These are phyloP conservation scores for Phlebiopsis gigantea DNA, from an alignment of 768 basidiomycete species.

Conservation along the genomic window DNA sequence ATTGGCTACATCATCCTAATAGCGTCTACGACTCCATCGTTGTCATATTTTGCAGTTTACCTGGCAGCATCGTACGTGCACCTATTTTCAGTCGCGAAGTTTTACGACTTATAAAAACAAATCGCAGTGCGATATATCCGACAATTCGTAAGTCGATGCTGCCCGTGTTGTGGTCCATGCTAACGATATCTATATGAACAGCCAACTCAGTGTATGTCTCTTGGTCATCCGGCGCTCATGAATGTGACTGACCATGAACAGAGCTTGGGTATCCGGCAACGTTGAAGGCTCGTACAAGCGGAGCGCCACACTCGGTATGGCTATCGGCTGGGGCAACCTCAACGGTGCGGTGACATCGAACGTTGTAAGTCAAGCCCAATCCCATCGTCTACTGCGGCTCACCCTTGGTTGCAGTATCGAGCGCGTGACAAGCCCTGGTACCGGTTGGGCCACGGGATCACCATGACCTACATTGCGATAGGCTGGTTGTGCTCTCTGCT, in stretches of 20 bases:
- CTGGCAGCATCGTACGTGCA: slow-evolving; percentile 60
- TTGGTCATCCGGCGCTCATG: not conserved
- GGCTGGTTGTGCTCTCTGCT: slow-evolving; percentile 51
- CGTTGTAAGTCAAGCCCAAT: slow-evolving; percentile 42
- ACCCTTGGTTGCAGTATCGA: slow-evolving; percentile 50
- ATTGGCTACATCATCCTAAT: slow-evolving; percentile 67
- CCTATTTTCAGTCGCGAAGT: not conserved
- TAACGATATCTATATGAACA: not conserved
- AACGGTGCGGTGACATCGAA: slow-evolving; percentile 67
- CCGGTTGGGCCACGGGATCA: slow-evolving; percentile 60
- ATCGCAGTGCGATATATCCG: slow-evolving; percentile 46
- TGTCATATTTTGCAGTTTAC: slow-evolving; percentile 72
- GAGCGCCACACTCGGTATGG: slow-evolving; percentile 62
- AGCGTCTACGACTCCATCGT: slow-evolving; percentile 47
- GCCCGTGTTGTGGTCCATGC: not conserved
- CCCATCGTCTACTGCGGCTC: not conserved
- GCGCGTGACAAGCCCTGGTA: slow-evolving; percentile 63
- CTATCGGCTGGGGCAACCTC: slow-evolving; percentile 64
- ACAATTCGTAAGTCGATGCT: slow-evolving; percentile 33
- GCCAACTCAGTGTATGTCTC: slow-evolving; percentile 40
- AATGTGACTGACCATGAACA: not conserved
- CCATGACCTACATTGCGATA: slow-evolving; percentile 64
- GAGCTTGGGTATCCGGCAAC: slow-evolving; percentile 68
- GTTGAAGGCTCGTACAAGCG: slow-evolving; percentile 74
- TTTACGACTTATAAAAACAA: not conserved